Percentiles rank a stretch among this genome's conserved stretches.
Conservation (phyloP, 2,329 filamentous ascomycete species). For the Endocalyx cinctus region DNA sequence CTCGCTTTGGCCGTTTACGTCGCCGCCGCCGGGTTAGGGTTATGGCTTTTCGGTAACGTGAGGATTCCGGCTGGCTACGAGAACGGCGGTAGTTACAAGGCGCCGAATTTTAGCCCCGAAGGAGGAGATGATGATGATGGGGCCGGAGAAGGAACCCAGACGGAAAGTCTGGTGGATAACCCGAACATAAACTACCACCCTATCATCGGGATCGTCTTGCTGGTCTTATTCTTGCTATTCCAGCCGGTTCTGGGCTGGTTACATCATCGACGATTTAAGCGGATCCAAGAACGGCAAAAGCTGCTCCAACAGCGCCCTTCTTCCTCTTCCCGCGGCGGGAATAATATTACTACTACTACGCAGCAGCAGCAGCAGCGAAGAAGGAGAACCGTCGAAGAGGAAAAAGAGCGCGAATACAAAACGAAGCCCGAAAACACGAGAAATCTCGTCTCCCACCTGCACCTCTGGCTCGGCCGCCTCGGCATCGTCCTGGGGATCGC, state of each 20-base stretch:
- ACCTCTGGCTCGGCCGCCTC: conserved; percentile 39
- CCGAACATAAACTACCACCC: conserved; percentile 35
- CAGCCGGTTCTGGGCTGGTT: conserved; percentile 38
- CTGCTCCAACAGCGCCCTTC: too few species aligned
- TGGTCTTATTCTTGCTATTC: conserved; percentile 32
- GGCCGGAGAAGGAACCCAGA: conserved; percentile 12
- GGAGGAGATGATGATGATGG: too few species aligned
- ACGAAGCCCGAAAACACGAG: too few species aligned
- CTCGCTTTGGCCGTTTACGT: conserved; percentile 33
- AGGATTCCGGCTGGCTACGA: too few species aligned
- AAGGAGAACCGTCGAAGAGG: too few species aligned
- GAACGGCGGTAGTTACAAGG: too few species aligned
- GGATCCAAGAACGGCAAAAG: too few species aligned
- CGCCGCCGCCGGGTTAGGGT: conserved; percentile 36
- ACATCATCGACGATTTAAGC: conserved; percentile 39
- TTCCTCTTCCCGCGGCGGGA: too few species aligned
- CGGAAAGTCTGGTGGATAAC: conserved; percentile 20
- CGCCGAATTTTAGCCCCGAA: too few species aligned
- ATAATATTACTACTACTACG: too few species aligned
- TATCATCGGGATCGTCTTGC: conserved; percentile 40
- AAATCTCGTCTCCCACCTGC: conserved; percentile 37
- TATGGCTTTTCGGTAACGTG: conserved; percentile 34
- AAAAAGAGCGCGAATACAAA: too few species aligned
- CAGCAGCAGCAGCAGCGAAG: too few species aligned
- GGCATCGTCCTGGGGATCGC: conserved; percentile 37